phyloP scores from a whole-genome alignment of 2,329 filamentous ascomycete species.

The Trichoderma pleuroti region DNA sequence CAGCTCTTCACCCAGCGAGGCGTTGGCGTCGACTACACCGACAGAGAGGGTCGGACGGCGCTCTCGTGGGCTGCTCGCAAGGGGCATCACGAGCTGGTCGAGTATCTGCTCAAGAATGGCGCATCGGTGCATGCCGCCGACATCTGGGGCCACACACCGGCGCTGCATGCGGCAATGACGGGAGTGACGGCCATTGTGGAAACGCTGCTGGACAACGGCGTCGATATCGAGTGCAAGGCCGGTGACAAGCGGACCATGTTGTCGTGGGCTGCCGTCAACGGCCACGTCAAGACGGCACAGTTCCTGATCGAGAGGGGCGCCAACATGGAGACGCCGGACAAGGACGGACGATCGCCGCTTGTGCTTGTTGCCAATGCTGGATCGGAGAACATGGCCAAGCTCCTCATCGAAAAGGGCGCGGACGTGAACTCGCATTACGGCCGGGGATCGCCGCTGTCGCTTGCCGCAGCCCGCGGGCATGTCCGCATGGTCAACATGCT shows the following conservation, averaged over 20 bases:
- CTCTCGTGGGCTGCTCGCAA: slow-evolving; percentile 4
- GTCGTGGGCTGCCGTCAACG: background rate
- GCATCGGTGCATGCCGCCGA: background rate
- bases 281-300: background rate
- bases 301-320: slow-evolving; percentile 1
- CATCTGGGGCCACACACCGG: background rate
- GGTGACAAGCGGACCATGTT: slow-evolving; percentile 5
- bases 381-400: background rate
- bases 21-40: background rate
- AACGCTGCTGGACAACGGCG: background rate
- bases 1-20: background rate
- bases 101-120: background rate
- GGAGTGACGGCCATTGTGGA: background rate
- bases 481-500: background rate
- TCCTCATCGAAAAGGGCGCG: slow-evolving; percentile 7
- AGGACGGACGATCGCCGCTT: slow-evolving; percentile 2
- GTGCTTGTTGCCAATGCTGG: background rate
- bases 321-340: background rate
- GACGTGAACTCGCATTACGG: background rate
- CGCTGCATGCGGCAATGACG: slow-evolving; percentile 2
- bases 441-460: background rate
- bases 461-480: background rate
- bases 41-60: background rate
- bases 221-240: background rate
- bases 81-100: background rate